Conservation (phyloP, 208 protist species). For the Acanthamoeba castellanii region DNA sequence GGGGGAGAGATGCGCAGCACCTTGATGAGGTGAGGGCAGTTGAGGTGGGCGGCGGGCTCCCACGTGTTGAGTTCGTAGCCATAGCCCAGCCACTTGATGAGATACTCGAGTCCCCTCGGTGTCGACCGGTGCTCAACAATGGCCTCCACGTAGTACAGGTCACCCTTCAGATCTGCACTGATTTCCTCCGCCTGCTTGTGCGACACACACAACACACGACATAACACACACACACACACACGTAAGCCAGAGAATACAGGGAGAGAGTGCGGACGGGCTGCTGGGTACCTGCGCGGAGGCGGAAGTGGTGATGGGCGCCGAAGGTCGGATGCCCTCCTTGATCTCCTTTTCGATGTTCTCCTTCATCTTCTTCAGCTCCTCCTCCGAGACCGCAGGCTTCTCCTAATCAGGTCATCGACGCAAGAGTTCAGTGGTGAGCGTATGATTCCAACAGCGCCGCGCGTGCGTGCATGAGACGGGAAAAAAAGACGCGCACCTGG, state of each 20-base stretch:
- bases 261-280: not conserved
- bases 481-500: not conserved
- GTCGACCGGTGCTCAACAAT: constrained; percentile 38
- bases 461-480: too few species aligned
- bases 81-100: constrained; percentile 70
- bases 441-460: too few species aligned
- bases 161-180: not conserved
- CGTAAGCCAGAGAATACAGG: not conserved
- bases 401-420: not conserved
- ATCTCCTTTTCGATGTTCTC: not conserved
- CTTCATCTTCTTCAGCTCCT: constrained; percentile 41
- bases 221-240: not conserved
- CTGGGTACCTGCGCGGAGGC: not conserved
- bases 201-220: not conserved
- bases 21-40: constrained; percentile 57
- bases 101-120: constrained; percentile 22
- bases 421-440: not conserved
- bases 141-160: constrained; percentile 45
- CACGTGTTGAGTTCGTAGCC: constrained; percentile 29
- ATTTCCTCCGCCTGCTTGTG: not conserved
- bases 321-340: constrained; percentile 26
- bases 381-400: not conserved
- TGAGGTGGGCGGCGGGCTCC: constrained; percentile 25
- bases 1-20: not conserved
- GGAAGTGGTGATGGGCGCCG: not conserved